A percentile compares a stretch with the other conserved stretches of the same genome.
Conservation (phyloP, 148 eudicot species). For the Camellia japonica region DNA sequence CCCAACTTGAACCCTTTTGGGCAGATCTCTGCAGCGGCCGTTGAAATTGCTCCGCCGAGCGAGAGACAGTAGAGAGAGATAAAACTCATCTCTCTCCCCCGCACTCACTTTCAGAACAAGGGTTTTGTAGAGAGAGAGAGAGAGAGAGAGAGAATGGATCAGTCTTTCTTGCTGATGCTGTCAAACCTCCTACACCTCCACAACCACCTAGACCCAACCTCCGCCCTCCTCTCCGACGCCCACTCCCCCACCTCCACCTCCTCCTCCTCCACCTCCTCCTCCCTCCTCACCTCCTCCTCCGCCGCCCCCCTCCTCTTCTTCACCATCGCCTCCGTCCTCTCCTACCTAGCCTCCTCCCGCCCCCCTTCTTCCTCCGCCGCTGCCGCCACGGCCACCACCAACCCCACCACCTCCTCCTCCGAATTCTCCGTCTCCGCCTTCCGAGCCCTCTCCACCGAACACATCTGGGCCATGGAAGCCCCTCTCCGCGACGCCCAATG, state of each 20-base stretch:
- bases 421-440: constrained; percentile 75
- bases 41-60: too few species aligned
- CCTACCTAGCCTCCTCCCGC: constrained; percentile 49
- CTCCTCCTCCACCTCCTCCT: constrained; percentile 46
- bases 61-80: too few species aligned
- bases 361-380: constrained; percentile 20
- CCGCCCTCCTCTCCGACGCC: constrained; percentile 41
- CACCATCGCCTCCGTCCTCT: constrained; percentile 65
- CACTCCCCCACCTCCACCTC: constrained; percentile 22
- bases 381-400: constrained; percentile 19
- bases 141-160: constrained; percentile 47
- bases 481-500: constrained; percentile 77
- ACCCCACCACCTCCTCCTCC: constrained; percentile 30
- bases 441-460: constrained; percentile 72
- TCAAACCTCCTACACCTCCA: constrained; percentile 83
- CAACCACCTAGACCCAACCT: constrained; percentile 74
- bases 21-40: too few species aligned
- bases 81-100: too few species aligned
- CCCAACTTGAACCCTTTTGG: too few species aligned
- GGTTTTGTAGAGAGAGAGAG: background rate
- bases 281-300: constrained; percentile 30
- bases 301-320: constrained; percentile 73
- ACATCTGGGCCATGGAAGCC: constrained; percentile 81
- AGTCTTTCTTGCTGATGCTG: constrained; percentile 65
- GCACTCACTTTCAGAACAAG: too few species aligned